A percentile compares a stretch with the other conserved stretches of the same genome.
These are phyloP conservation scores for Entonaema liquescens DNA, from an alignment of 495 filamentous ascomycete species.

Conservation along the genomic window DNA sequence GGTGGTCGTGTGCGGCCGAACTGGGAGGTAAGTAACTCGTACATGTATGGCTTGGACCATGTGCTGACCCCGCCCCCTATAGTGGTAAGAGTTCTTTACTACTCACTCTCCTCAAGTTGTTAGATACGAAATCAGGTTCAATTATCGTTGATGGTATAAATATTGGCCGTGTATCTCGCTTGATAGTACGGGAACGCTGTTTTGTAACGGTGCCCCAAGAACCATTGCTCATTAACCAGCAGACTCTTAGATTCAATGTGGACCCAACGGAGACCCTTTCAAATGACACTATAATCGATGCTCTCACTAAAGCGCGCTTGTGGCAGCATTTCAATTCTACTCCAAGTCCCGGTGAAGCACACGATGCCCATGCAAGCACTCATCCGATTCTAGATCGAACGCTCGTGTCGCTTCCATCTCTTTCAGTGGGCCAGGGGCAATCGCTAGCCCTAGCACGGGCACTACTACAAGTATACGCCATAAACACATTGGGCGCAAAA, in stretches of 20 bases:
- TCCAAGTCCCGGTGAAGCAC: not conserved
- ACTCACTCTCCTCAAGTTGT: constrained; percentile 49
- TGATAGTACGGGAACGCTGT: constrained; percentile 42
- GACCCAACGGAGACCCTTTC: constrained; percentile 51
- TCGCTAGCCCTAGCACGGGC: constrained; percentile 22
- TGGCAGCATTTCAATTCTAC: constrained; percentile 46
- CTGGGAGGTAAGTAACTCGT: constrained; percentile 35
- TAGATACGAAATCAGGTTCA: constrained; percentile 45
- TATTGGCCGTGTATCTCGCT: constrained; percentile 49
- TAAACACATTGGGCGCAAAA: constrained; percentile 15
- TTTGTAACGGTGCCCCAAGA: constrained; percentile 59
- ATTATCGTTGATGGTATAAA: constrained; percentile 60
- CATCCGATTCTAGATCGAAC: constrained; percentile 31
- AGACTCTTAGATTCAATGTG: constrained; percentile 58
- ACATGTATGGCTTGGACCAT: not conserved
- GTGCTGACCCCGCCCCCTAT: not conserved
- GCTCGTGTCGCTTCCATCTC: constrained; percentile 31
- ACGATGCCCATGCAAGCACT: not conserved
- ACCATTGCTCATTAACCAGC: constrained; percentile 54
- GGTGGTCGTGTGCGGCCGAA: constrained; percentile 60
- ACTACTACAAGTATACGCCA: constrained; percentile 13
- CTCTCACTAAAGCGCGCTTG: constrained; percentile 42
- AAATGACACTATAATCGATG: constrained; percentile 52
- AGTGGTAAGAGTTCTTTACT: constrained; percentile 57
- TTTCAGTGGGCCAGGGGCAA: constrained; percentile 47